A percentile compares a stretch with the other conserved stretches of the same genome.
These are phyloP conservation scores for Trametes elegans DNA, from an alignment of 768 basidiomycete species.

Conservation along the genomic window DNA sequence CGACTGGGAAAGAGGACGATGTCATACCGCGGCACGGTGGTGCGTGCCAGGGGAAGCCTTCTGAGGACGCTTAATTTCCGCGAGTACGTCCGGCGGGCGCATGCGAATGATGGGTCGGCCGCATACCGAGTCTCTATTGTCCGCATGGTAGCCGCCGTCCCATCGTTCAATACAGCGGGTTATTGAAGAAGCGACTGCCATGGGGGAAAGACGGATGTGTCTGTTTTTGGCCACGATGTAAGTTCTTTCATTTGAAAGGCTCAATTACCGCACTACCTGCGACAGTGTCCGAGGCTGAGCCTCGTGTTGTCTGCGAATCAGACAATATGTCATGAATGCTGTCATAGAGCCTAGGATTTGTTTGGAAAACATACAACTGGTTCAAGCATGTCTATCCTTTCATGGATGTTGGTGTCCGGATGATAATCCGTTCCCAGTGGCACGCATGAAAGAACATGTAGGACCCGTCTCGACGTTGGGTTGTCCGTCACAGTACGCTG, in stretches of 20 bases:
- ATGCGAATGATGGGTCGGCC: not conserved
- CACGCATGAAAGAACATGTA: no score
- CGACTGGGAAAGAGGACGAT: not conserved
- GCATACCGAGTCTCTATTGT: not conserved
- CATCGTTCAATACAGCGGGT: no score
- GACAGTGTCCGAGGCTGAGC: not conserved
- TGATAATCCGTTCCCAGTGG: not conserved
- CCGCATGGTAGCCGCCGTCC: no score
- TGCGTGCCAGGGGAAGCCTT: not conserved
- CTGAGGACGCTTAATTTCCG: conserved; percentile 5
- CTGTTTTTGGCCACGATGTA: not conserved
- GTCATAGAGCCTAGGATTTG: not conserved
- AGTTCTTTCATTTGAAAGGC: not conserved
- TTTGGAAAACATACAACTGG: not conserved
- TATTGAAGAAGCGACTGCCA: no score
- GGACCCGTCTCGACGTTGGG: no score
- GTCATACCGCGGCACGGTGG: not conserved
- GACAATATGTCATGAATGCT: not conserved
- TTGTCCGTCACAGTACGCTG: no score
- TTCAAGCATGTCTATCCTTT: not conserved
- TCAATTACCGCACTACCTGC: conserved; percentile 6
- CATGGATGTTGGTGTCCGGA: not conserved
- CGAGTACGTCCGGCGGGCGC: not conserved
- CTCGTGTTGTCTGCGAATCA: conserved; percentile 3
- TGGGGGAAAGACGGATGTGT: no score